Conservation (phyloP, 208 protist genomes). For the Acanthamoeba divionensis region DNA sequence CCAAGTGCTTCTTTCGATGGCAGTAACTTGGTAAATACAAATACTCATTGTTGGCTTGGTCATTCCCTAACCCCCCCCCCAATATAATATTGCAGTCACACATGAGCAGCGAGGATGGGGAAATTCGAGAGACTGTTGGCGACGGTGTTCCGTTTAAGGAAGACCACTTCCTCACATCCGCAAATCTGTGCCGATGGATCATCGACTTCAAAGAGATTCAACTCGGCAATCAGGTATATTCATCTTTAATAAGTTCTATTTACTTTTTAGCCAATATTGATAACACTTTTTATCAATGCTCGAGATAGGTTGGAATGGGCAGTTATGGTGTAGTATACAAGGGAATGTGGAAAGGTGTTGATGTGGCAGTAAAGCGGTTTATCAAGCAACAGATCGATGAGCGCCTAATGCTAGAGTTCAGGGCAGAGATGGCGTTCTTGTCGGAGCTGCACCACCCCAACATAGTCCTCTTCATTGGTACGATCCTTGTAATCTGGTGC, state of each 20-base stretch:
- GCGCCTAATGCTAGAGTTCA: constrained; percentile 8
- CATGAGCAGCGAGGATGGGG: not conserved
- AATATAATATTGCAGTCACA: too few species aligned
- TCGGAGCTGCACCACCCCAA: constrained; percentile 34
- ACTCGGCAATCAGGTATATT: not conserved
- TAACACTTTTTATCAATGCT: not conserved
- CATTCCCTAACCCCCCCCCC: not conserved
- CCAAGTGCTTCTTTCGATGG: not conserved
- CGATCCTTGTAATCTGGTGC: not conserved
- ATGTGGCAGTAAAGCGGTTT: constrained; percentile 25
- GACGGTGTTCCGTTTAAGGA: not conserved
- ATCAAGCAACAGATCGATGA: constrained; percentile 33
- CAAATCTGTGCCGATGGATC: too few species aligned
- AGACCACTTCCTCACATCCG: too few species aligned
- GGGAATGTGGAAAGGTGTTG: not conserved
- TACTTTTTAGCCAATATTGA: not conserved
- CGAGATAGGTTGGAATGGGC: not conserved
- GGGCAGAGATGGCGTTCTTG: constrained; percentile 19
- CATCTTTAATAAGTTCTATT: not conserved
- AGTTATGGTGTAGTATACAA: not conserved
- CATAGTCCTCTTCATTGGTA: constrained; percentile 27
- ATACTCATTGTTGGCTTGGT: not conserved
- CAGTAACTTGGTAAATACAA: not conserved
- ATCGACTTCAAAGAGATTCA: too few species aligned
- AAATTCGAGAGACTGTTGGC: not conserved